phyloP scores from a whole-genome alignment of 495 filamentous ascomycete genomes.

The Lasiosphaeria ovina region DNA sequence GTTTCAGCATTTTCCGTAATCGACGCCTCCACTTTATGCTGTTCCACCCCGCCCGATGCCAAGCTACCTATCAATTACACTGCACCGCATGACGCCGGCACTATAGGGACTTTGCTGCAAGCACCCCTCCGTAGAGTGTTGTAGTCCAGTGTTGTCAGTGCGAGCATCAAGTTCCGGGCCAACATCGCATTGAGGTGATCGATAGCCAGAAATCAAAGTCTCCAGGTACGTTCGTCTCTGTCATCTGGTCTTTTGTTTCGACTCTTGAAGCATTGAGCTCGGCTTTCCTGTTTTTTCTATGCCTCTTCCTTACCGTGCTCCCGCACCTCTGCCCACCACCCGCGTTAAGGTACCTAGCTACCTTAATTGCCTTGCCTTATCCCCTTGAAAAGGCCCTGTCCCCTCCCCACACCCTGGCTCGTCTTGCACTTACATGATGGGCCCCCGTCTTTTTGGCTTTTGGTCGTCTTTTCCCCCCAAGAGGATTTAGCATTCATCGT shows the following conservation, averaged over 20 bases:
- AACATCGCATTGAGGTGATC: slow-evolving; percentile 15
- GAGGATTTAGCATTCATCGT: not conserved
- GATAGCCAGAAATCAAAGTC: slow-evolving; percentile 17
- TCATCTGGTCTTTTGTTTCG: slow-evolving; percentile 11
- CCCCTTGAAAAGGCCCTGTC: not conserved
- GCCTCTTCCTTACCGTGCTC: slow-evolving; percentile 11
- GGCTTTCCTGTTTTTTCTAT: slow-evolving; percentile 3
- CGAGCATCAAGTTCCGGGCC: too few relatives aligned
- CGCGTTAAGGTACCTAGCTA: too few relatives aligned
- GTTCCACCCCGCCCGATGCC: slow-evolving; percentile 12
- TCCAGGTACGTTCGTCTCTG: slow-evolving; percentile 19
- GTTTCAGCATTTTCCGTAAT: slow-evolving; percentile 19
- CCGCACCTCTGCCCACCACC: not conserved
- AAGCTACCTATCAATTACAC: slow-evolving; percentile 14
- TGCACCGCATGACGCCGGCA: slow-evolving; percentile 6
- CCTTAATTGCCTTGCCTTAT: too few relatives aligned
- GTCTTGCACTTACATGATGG: not conserved
- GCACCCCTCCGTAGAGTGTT: slow-evolving; percentile 15
- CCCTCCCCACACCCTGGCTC: not conserved
- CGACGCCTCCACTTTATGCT: slow-evolving; percentile 17
- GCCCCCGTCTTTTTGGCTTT: not conserved
- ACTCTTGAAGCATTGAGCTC: not conserved
- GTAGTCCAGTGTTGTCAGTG: too few relatives aligned
- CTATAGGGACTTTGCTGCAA: slow-evolving; percentile 8
- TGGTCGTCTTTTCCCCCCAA: too few relatives aligned